Conservation (phyloP, 2,329 filamentous ascomycete genomes). For the Chrysoporthe puriensis region DNA sequence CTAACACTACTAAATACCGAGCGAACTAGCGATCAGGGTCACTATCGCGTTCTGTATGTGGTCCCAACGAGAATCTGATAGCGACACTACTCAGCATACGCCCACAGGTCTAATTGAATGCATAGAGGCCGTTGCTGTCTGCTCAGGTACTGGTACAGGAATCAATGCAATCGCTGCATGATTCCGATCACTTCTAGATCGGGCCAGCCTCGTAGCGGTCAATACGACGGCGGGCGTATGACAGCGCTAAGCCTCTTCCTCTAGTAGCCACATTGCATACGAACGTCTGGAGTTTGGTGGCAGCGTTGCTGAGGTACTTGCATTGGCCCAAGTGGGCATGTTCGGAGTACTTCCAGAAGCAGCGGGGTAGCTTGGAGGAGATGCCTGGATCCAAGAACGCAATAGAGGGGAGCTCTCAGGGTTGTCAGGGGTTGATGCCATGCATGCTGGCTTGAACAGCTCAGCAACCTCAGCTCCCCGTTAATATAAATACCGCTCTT, state of each 20-base stretch:
- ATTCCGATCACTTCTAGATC: slow-evolving; percentile 7
- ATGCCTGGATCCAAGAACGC: slow-evolving; percentile 11
- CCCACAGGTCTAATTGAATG: background rate
- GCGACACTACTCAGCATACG: background rate
- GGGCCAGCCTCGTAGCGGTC: background rate
- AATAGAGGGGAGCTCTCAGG: slow-evolving; percentile 13
- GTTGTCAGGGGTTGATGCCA: slow-evolving; percentile 13
- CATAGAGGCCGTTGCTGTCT: background rate
- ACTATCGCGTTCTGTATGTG: background rate
- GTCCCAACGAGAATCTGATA: background rate
- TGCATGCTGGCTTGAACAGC: slow-evolving; percentile 11
- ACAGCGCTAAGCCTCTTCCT: slow-evolving; percentile 3
- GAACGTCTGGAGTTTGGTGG: background rate
- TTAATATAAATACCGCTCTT: slow-evolving; percentile 16
- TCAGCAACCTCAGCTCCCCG: slow-evolving; percentile 8
- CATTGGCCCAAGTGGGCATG: background rate
- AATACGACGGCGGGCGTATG: background rate
- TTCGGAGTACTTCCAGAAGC: slow-evolving; percentile 8
- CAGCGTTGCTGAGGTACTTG: background rate
- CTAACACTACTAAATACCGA: background rate
- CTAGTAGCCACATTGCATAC: background rate
- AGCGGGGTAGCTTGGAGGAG: slow-evolving; percentile 23
- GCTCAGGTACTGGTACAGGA: background rate
- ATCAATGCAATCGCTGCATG: background rate
- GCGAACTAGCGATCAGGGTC: background rate